Conservation (phyloP, 1,284 basidiomycete genomes). For the Sanghuangporus weigelae region DNA sequence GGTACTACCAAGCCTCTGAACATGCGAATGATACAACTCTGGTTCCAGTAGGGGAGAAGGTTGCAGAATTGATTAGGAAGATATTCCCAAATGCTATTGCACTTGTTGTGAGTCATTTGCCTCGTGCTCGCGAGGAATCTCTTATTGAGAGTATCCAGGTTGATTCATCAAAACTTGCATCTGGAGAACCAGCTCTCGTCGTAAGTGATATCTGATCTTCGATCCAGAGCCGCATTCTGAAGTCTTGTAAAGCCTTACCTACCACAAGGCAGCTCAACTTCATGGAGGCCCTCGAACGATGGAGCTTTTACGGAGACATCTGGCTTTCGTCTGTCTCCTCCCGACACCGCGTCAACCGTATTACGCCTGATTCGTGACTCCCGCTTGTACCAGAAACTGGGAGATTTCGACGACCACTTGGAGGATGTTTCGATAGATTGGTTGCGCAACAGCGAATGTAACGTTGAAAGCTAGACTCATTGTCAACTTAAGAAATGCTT, state of each 20-base stretch:
- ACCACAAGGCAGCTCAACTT: slow-evolving; percentile 31
- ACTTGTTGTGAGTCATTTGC: slow-evolving; percentile 45
- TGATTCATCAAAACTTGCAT: slow-evolving; percentile 49
- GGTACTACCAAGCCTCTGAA: slow-evolving; percentile 70
- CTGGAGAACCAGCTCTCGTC: slow-evolving; percentile 45
- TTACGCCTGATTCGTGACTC: slow-evolving; percentile 42
- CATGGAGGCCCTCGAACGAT: slow-evolving; percentile 39
- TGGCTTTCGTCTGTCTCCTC: slow-evolving; percentile 38
- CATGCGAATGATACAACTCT: slow-evolving; percentile 51
- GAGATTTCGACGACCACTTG: slow-evolving; percentile 75
- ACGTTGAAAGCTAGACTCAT: slow-evolving; percentile 3
- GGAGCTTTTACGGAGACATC: slow-evolving; percentile 42
- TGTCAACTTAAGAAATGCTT: not conserved
- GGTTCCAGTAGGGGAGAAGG: slow-evolving; percentile 58
- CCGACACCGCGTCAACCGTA: slow-evolving; percentile 40
- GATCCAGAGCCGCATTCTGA: not conserved
- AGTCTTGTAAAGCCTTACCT: slow-evolving; percentile 39
- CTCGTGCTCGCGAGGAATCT: not conserved
- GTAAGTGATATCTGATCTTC: slow-evolving; percentile 34
- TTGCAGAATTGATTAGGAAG: slow-evolving; percentile 46
- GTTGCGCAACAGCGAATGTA: slow-evolving; percentile 49
- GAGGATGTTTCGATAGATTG: slow-evolving; percentile 69
- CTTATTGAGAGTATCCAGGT: slow-evolving; percentile 35
- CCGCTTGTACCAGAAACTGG: slow-evolving; percentile 48
- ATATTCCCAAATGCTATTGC: slow-evolving; percentile 54